Percentiles rank a stretch among this genome's conserved stretches.
phyloP scores from a whole-genome alignment of 352 stramenopile species.

The Globisporangium uncinulatum region DNA sequence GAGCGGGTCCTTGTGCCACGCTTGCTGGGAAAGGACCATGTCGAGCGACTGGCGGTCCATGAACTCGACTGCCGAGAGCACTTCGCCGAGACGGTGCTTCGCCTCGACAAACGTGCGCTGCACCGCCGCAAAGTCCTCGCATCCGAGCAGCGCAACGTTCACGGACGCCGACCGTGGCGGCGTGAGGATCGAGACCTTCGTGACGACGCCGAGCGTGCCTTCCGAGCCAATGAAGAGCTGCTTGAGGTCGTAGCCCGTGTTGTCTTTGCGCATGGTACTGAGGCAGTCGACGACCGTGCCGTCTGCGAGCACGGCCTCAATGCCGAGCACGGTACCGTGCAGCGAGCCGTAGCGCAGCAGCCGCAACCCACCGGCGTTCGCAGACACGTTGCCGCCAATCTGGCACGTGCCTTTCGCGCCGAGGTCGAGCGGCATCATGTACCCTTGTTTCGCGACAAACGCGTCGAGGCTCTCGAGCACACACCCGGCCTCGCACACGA shows the following conservation, averaged over 20 bases:
- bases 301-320: constrained; percentile 93
- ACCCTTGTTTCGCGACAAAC: constrained; percentile 76
- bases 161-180: constrained; percentile 59
- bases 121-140: constrained; percentile 84
- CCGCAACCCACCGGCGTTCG: constrained; percentile 94
- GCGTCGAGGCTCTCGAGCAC: constrained; percentile 93
- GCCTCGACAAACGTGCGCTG: constrained; percentile 76
- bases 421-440: constrained; percentile 95
- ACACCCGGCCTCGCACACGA: constrained; percentile 88
- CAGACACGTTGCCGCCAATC: constrained; percentile 95
- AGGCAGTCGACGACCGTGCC: constrained; percentile 90
- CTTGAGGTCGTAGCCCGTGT: constrained; percentile 96
- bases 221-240: constrained; percentile 97
- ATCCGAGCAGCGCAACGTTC: constrained; percentile 90
- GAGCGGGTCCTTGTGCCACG: constrained; percentile 65
- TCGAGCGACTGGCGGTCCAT: constrained; percentile 90
- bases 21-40: constrained; percentile 75
- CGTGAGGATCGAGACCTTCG: constrained; percentile 84
- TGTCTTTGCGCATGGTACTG: constrained; percentile 95
- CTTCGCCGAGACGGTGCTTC: constrained; percentile 88
- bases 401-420: constrained; percentile 97
- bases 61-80: constrained; percentile 95
- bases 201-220: constrained; percentile 95
- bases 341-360: constrained; percentile 93
- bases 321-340: constrained; percentile 91